A percentile compares a stretch with the other conserved stretches of the same genome.
Conservation (phyloP, 805 yeast species). For the Sugiyamaella chiloensis region DNA sequence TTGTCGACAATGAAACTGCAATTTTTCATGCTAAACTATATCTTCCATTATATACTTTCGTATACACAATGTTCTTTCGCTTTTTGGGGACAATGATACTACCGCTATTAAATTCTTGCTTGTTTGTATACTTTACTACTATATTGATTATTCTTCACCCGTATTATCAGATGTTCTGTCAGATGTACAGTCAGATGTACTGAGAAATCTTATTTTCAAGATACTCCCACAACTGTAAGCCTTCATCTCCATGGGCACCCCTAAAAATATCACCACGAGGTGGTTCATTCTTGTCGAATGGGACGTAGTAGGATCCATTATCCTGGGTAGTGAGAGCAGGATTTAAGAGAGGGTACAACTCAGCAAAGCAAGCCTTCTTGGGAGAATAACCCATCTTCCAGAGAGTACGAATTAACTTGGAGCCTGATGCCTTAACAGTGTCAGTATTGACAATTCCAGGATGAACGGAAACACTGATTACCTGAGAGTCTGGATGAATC, state of each 20-base stretch:
- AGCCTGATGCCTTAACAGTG: neutral
- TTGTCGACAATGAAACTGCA: too few species aligned
- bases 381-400: slow-evolving; percentile 19
- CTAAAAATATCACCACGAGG: slow-evolving; percentile 38
- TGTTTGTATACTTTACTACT: too few species aligned
- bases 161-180: too few species aligned
- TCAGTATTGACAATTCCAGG: slow-evolving; percentile 43
- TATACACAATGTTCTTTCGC: too few species aligned
- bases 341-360: slow-evolving; percentile 40
- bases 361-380: slow-evolving; percentile 43
- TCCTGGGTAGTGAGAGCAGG: slow-evolving; percentile 37
- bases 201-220: too few species aligned
- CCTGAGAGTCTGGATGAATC: slow-evolving; percentile 32
- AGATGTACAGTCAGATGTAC: too few species aligned
- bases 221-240: slow-evolving; percentile 36
- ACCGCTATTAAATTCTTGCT: too few species aligned
- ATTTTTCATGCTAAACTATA: too few species aligned
- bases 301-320: slow-evolving; percentile 39
- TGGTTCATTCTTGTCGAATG: slow-evolving; percentile 43
- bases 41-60: too few species aligned
- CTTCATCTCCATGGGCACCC: slow-evolving; percentile 35
- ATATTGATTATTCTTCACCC: too few species aligned
- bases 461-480: slow-evolving; percentile 38
- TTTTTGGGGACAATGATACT: too few species aligned
- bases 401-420: neutral